Conservation (phyloP, 768 basidiomycete genomes). For the Amanita muscaria region DNA sequence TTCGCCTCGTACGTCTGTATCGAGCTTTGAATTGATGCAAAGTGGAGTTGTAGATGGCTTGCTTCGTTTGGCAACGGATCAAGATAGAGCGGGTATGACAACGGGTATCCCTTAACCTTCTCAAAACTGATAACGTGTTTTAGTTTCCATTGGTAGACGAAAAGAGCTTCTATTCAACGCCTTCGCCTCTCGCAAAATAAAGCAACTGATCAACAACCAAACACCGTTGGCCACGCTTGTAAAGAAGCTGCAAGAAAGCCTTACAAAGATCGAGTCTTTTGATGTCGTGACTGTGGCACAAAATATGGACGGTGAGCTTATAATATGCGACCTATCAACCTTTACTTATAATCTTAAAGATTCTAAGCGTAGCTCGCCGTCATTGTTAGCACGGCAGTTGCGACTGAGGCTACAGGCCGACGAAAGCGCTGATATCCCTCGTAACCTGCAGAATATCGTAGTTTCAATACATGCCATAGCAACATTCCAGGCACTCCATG, state of each 20-base stretch:
- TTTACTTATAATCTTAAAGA: slow-evolving; percentile 35
- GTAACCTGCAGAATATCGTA: slow-evolving; percentile 80
- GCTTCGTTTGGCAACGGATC: slow-evolving; percentile 71
- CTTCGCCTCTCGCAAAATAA: slow-evolving; percentile 51
- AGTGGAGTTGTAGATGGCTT: slow-evolving; percentile 88
- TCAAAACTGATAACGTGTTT: neutral
- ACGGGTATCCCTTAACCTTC: too few relatives aligned
- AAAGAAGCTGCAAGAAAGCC: slow-evolving; percentile 91
- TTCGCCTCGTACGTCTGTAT: slow-evolving; percentile 69
- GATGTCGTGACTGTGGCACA: slow-evolving; percentile 88
- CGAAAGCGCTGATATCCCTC: slow-evolving; percentile 84
- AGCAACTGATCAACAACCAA: slow-evolving; percentile 33
- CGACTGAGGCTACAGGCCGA: slow-evolving; percentile 84
- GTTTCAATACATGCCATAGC: slow-evolving; percentile 98
- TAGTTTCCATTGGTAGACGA: slow-evolving; percentile 58
- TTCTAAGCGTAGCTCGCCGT: slow-evolving; percentile 84
- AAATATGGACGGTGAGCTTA: slow-evolving; percentile 62
- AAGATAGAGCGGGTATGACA: slow-evolving; percentile 51
- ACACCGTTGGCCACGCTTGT: slow-evolving; percentile 72
- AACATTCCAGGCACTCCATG: slow-evolving; percentile 93
- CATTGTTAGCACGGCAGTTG: slow-evolving; percentile 85
- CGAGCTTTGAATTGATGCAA: slow-evolving; percentile 92
- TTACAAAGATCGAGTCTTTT: slow-evolving; percentile 92
- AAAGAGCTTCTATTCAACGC: slow-evolving; percentile 76
- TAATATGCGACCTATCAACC: slow-evolving; percentile 1